These are phyloP conservation scores for Pyracantha coccinea DNA, from an alignment of 331 rosid species.

Conservation along the genomic window DNA sequence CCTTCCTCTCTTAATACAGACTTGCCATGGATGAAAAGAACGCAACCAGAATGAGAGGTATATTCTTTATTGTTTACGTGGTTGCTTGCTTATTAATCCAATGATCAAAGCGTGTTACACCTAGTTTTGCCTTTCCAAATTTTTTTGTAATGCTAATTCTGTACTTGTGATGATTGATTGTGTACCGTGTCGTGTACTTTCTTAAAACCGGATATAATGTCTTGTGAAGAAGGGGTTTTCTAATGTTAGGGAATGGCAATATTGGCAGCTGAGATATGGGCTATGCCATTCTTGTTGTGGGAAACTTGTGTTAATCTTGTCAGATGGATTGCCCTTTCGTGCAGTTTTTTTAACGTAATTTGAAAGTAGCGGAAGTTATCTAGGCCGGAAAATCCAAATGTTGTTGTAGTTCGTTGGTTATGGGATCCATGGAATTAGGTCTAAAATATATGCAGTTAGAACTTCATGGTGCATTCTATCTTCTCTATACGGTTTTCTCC, in stretches of 20 bases:
- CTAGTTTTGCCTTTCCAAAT: constrained; percentile 10
- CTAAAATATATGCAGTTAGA: background rate
- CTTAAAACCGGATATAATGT: constrained; percentile 13
- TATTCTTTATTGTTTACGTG: constrained; percentile 20
- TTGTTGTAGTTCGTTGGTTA: background rate
- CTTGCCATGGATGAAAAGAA: constrained; percentile 59
- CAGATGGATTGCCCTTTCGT: constrained; percentile 6
- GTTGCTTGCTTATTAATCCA: constrained; percentile 17
- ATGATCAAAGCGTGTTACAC: constrained; percentile 22
- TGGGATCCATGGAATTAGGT: background rate
- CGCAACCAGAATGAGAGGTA: constrained; percentile 51
- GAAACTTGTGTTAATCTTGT: background rate
- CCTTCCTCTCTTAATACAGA: constrained; percentile 60
- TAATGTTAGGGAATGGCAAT: constrained; percentile 17
- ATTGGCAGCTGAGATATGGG: background rate
- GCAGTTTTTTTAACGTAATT: background rate
- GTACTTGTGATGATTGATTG: constrained; percentile 38
- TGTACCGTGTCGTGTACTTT: constrained; percentile 24
- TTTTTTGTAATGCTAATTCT: constrained; percentile 40
- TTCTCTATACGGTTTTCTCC: too few relatives aligned
- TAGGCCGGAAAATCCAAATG: background rate
- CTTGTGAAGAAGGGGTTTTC: constrained; percentile 18
- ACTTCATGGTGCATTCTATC: too few relatives aligned
- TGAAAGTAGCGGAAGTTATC: background rate
- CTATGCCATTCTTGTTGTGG: constrained; percentile 9